Conservation (phyloP, 352 stramenopile genomes). For the Globisporangium alternatum region DNA sequence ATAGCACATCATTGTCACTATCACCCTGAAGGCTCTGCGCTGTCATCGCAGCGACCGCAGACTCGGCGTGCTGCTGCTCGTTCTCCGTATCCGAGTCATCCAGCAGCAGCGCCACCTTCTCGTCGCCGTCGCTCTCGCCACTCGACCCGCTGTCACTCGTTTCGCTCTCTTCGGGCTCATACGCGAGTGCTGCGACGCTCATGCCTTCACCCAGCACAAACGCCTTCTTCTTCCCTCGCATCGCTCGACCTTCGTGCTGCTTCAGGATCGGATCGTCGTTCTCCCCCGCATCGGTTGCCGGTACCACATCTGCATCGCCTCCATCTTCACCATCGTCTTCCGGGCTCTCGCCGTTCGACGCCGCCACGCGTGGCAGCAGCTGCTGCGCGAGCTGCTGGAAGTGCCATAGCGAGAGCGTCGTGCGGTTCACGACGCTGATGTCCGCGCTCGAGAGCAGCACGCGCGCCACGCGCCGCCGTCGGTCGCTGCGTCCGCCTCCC, state of each 20-base stretch:
- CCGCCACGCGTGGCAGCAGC: constrained; percentile 31
- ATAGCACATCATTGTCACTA: constrained; percentile 17
- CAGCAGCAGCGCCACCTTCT: neutral
- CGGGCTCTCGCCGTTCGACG: neutral
- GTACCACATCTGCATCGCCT: constrained; percentile 14
- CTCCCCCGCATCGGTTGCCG: constrained; percentile 13
- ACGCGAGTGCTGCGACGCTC: constrained; percentile 50
- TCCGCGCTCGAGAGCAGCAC: constrained; percentile 58
- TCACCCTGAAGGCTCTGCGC: constrained; percentile 2
- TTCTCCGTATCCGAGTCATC: neutral
- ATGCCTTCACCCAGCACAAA: constrained; percentile 74
- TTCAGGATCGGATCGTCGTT: constrained; percentile 10
- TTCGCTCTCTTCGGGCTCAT: constrained; percentile 13
- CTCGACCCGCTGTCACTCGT: constrained; percentile 11
- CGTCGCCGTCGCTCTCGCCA: constrained; percentile 10
- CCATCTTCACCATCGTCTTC: neutral
- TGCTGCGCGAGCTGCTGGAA: constrained; percentile 60
- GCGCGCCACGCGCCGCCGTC: constrained; percentile 37
- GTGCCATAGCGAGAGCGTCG: constrained; percentile 78
- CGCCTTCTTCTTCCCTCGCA: constrained; percentile 8
- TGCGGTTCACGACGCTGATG: constrained; percentile 68
- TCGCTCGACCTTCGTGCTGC: constrained; percentile 2
- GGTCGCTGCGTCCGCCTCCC: constrained; percentile 1
- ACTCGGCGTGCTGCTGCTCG: constrained; percentile 2
- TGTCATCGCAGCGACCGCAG: constrained; percentile 7